phyloP scores from a whole-genome alignment of 2,329 filamentous ascomycete genomes.

The Penicillium corylophilum region DNA sequence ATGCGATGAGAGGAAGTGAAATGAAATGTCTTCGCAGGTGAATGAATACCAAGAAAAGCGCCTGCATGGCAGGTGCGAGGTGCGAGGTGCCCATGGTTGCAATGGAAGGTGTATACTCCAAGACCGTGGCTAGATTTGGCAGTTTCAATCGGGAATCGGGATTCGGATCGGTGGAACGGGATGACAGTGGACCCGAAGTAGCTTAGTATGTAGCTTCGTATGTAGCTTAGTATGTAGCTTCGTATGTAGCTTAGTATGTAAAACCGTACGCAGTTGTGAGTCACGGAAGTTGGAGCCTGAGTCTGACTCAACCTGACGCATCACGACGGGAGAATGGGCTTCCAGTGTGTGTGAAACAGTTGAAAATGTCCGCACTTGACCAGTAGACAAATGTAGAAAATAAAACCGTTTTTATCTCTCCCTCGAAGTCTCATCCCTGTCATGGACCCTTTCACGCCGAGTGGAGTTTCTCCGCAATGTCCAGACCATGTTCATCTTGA shows the following conservation, averaged over 20 bases:
- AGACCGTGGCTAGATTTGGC: neutral
- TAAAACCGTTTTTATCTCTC: neutral
- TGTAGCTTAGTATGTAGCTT: neutral
- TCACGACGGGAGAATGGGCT: neutral
- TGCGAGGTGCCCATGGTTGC: neutral
- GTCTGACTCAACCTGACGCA: neutral
- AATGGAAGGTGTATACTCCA: neutral
- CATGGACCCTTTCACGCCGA: conserved; percentile 1
- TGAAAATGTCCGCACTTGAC: neutral
- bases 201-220: too few species aligned
- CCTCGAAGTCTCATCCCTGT: neutral
- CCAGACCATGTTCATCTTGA: conserved; percentile 43
- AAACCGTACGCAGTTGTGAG: too few species aligned
- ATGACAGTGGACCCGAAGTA: neutral
- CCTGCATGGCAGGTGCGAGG: neutral
- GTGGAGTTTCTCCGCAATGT: conserved; percentile 4
- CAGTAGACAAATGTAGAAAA: neutral
- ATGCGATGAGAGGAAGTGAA: conserved; percentile 10
- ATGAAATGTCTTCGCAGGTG: neutral
- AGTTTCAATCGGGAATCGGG: neutral
- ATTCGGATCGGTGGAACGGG: neutral
- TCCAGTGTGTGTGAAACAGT: neutral
- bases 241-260: neutral
- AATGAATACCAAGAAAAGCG: neutral
- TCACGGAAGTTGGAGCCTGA: neutral